These are phyloP conservation scores for Mentha longifolia DNA, from an alignment of 257 asterid genomes.

Conservation along the genomic window DNA sequence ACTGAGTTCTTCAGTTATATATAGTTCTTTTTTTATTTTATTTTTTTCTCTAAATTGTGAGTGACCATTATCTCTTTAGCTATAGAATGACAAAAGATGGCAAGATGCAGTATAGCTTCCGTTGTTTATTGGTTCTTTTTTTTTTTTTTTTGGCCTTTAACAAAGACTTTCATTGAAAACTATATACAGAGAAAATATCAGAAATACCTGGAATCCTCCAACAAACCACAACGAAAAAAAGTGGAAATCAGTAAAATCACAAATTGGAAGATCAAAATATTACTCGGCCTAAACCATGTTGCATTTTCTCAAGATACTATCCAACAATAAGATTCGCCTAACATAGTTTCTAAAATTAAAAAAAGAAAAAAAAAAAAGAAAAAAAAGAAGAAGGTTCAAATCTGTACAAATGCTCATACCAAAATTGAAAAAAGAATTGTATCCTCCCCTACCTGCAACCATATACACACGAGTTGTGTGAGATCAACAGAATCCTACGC, in stretches of 20 bases:
- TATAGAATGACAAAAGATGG: not conserved
- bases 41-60: not conserved
- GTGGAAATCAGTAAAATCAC: too few species aligned
- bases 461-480: slow-evolving; percentile 32
- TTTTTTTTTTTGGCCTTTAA: too few species aligned
- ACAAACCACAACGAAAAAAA: too few species aligned
- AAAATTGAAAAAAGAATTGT: slow-evolving; percentile 37
- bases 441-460: slow-evolving; percentile 3
- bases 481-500: not conserved
- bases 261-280: too few species aligned
- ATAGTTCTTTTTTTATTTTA: not conserved
- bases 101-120: too few species aligned
- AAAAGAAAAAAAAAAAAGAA: too few species aligned
- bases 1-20: slow-evolving; percentile 18
- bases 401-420: slow-evolving; percentile 35
- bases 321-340: too few species aligned
- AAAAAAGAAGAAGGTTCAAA: slow-evolving; percentile 24
- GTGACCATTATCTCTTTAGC: not conserved
- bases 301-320: not conserved
- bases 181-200: too few species aligned
- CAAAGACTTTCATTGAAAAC: too few species aligned
- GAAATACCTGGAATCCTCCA: too few species aligned
- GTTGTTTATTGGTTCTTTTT: too few species aligned
- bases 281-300: not conserved
- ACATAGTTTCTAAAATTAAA: too few species aligned